Base-by-base conservation (phyloP, 495 filamentous ascomycete species). In the Margaritispora aquatica region DNA sequence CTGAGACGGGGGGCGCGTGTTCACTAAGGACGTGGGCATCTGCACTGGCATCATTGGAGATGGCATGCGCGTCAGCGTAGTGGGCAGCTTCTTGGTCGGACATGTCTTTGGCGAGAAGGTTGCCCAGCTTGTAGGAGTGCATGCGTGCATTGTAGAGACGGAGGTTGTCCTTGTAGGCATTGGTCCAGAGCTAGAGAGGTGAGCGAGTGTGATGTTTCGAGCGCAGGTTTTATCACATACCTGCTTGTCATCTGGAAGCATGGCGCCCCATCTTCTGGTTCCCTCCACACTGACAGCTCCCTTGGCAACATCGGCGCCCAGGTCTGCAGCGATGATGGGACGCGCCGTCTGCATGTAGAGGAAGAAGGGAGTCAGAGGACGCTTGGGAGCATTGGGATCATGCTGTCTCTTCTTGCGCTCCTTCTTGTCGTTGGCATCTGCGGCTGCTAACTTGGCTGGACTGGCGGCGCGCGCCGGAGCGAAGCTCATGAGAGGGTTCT, bases 301-400 rank as follows among this genome's bases (percentile, higher is more conserved):
- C 61, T 90, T 88, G 57, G 83, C 84, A 2, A 83, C 82, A 34
- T 82, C 76, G 1, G 78, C 67, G 13, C 87, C 89, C 20, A 97
- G 77, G 58, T 96, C 91, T 8, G 74, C 77, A 23, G 85, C 84
- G 61, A 97, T 92, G 66, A 83, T 81, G 20, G 80, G 73, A 26
- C 94, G 88, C 47, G 90, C 91, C 31, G 84, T 84, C 65, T 94
- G 84, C 78, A 94, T 90, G 76, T 88, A 97, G 31, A 97, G 76
- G 77, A 98, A 96, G 74, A 91, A 97, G 0, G 94, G 91, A 19
- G 94, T 97, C 62, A 96, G 70, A 21, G 94, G 90, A 19, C 92
- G 83, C 80, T 96, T 96, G 52, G 94, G 94, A 13, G 92, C 90
- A 69, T 96, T 95, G 58, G 93, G 93, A 70, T 98, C 95, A 63